Evolutionary conservation across 1,284 basidiomycete genomes (phyloP).

Genomic region (Cutaneotrichosporon cyanovorans): DNA sequence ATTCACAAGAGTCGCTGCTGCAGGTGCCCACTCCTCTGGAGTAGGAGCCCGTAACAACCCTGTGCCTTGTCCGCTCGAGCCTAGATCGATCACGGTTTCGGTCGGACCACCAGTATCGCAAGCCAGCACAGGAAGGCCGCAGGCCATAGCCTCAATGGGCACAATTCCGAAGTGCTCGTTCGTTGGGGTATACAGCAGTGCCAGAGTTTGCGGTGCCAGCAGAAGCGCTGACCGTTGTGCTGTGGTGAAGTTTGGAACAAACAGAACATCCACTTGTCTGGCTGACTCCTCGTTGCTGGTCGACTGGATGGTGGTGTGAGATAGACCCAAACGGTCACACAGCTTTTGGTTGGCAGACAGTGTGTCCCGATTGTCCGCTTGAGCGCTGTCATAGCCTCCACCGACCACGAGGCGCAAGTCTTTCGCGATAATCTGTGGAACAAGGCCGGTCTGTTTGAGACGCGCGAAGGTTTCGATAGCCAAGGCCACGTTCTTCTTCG

Average conservation of each 20-base stretch:
- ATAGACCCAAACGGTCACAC: slow-evolving; percentile 50
- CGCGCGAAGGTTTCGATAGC: slow-evolving; percentile 66
- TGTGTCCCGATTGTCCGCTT: slow-evolving; percentile 64
- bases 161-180: slow-evolving; percentile 98
- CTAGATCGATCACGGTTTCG: slow-evolving; percentile 68
- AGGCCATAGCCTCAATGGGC: slow-evolving; percentile 90
- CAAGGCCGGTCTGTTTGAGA: slow-evolving; percentile 19
- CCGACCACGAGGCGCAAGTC: slow-evolving; percentile 62
- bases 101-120: slow-evolving; percentile 85
- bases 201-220: slow-evolving; percentile 55
- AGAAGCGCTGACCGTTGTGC: slow-evolving; percentile 70
- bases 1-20: slow-evolving; percentile 56
- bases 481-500: slow-evolving; percentile 82
- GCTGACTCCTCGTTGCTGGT: slow-evolving; percentile 44
- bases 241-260: slow-evolving; percentile 79
- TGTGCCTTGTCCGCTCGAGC: slow-evolving; percentile 45
- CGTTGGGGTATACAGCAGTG: slow-evolving; percentile 82
- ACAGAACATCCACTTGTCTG: slow-evolving; percentile 58
- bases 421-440: slow-evolving; percentile 20
- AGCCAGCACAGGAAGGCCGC: slow-evolving; percentile 80
- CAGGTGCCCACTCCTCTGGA: slow-evolving; percentile 60
- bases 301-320: slow-evolving; percentile 49
- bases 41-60: slow-evolving; percentile 59
- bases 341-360: slow-evolving; percentile 55
- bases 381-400: slow-evolving; percentile 66